Conservation (phyloP, 352 stramenopile species). For the Pythium sp. region DNA sequence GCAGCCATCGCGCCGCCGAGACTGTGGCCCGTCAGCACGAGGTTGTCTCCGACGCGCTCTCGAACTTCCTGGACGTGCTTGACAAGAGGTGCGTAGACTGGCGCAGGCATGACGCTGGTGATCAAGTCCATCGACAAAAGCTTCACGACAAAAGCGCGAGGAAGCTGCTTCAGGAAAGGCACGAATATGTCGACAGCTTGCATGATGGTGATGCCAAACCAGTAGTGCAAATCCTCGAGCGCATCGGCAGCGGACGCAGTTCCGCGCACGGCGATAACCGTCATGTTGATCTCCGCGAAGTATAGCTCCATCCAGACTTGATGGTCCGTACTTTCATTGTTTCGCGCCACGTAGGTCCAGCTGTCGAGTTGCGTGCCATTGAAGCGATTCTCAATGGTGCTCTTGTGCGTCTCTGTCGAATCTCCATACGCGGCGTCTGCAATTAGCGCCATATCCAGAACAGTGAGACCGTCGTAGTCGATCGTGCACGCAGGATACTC, state of each 20-base stretch:
- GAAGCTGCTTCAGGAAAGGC: conserved; percentile 82
- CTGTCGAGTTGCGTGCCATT: conserved; percentile 67
- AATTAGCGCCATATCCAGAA: conserved; percentile 78
- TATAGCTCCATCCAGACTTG: conserved; percentile 83
- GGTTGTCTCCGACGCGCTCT: conserved; percentile 42
- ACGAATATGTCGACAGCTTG: conserved; percentile 77
- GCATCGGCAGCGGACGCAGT: conserved; percentile 77
- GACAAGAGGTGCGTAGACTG: conserved; percentile 56
- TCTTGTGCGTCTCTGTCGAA: conserved; percentile 59
- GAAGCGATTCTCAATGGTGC: conserved; percentile 65
- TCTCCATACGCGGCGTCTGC: conserved; percentile 73
- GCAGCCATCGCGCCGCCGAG: conserved; percentile 72
- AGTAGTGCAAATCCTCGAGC: conserved; percentile 83
- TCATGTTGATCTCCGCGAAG: conserved; percentile 77
- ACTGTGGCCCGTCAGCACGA: conserved; percentile 78
- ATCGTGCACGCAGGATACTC: conserved; percentile 76
- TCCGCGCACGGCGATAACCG: conserved; percentile 74
- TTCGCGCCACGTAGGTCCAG: conserved; percentile 72
- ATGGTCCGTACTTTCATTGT: conserved; percentile 66
- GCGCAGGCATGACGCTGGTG: conserved; percentile 52
- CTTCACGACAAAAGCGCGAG: conserved; percentile 60
- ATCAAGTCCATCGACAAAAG: conserved; percentile 79
- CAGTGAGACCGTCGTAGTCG: conserved; percentile 49
- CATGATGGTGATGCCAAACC: conserved; percentile 87
- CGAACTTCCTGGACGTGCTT: conserved; percentile 48